These are phyloP conservation scores for Cryphonectria carpinicola DNA, from an alignment of 2,329 filamentous ascomycete species.

Conservation along the genomic window DNA sequence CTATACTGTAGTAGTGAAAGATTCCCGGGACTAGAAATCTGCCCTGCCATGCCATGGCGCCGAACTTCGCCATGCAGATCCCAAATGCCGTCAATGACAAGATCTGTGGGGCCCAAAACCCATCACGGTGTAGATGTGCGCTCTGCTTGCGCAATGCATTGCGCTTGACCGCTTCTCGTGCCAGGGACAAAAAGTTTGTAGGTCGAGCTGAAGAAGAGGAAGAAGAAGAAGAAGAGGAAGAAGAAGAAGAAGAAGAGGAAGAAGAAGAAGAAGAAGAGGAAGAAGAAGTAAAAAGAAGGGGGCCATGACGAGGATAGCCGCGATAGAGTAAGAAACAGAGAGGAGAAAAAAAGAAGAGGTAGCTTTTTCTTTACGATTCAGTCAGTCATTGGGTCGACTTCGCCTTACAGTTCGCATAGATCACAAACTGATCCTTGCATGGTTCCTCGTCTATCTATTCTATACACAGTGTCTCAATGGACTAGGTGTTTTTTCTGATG, in stretches of 20 bases:
- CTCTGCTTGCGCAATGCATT: not conserved
- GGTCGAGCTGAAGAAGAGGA: not conserved
- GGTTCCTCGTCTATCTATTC: not conserved
- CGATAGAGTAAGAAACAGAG: not conserved
- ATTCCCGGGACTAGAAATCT: not conserved
- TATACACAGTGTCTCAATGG: not conserved
- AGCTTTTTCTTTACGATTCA: not conserved
- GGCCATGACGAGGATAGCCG: too few relatives aligned
- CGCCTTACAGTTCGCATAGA: not conserved
- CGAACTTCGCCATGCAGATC: not conserved
- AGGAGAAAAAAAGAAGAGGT: not conserved
- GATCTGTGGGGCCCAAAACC: not conserved
- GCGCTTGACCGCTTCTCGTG: not conserved
- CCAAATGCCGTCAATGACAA: conserved; percentile 4
- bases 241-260: too few relatives aligned
- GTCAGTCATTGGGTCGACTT: not conserved
- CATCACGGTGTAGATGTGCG: not conserved
- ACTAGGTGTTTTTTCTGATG: not conserved
- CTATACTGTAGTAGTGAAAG: not conserved
- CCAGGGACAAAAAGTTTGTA: not conserved
- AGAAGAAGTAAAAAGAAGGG: too few relatives aligned
- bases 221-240: not conserved
- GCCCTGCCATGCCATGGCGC: not conserved
- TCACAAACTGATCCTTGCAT: not conserved
- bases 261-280: not conserved